phyloP scores from a whole-genome alignment of 306 rosid species.

The Quercus wislizeni region DNA sequence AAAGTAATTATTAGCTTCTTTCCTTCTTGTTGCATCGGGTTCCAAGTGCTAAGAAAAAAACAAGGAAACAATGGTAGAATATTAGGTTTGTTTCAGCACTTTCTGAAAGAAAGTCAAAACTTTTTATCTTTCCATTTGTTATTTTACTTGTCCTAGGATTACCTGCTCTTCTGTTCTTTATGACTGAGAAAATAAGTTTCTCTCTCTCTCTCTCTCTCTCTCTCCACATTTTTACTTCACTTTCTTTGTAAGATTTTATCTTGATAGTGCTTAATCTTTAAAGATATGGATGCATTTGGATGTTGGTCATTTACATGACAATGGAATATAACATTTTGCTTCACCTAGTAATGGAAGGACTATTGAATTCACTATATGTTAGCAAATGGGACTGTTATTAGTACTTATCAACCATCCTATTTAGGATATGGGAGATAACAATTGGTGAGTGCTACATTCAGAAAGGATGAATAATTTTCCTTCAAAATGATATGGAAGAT shows the following conservation, averaged over 20 bases:
- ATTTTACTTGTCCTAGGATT: not conserved
- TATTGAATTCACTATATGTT: no score
- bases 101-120: not conserved
- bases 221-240: not conserved
- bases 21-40: not conserved
- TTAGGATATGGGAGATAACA: no score
- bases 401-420: no score
- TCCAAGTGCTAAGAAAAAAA: not conserved
- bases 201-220: not conserved
- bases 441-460: no score
- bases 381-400: no score
- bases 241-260: not conserved
- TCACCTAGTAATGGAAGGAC: not conserved
- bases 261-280: no score
- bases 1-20: constrained; percentile 21
- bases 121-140: not conserved
- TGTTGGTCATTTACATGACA: no score
- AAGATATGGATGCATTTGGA: not conserved
- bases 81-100: not conserved
- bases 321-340: not conserved
- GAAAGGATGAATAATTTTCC: no score
- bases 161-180: constrained; percentile 3
- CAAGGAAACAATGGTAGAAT: not conserved
- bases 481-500: no score
- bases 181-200: not conserved